Evolutionary conservation across 345 rosid species (phyloP).

Genomic region (Salix brachista): DNA sequence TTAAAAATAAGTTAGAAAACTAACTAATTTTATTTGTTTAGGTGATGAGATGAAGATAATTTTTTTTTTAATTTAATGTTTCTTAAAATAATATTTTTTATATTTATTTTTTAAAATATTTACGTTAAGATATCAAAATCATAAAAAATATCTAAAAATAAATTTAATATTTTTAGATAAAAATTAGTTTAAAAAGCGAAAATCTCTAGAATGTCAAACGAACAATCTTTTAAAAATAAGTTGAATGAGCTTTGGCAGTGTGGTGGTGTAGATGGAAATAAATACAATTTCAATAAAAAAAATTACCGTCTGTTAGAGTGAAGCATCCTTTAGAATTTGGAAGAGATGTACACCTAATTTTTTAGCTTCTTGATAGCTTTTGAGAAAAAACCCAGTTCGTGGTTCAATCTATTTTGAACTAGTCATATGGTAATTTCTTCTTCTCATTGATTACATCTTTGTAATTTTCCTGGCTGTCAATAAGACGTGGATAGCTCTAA

Average conservation of each 20-base stretch:
- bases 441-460: not conserved
- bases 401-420: not conserved
- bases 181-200: no score
- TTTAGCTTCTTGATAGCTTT: not conserved
- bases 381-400: not conserved
- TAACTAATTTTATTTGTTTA: no score
- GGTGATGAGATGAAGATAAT: no score
- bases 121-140: no score
- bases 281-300: not conserved
- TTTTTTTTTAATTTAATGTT: no score
- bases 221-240: slow-evolving; percentile 3
- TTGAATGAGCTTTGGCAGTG: not conserved
- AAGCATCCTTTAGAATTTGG: not conserved
- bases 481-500: slow-evolving; percentile 19
- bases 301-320: not conserved
- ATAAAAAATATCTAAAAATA: no score
- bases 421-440: not conserved
- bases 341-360: not conserved
- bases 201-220: no score
- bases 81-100: no score
- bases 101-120: no score
- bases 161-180: no score
- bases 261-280: not conserved
- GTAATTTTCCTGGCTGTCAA: not conserved
- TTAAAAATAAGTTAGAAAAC: no score